Conservation (phyloP, 345 rosid genomes). For the Triadica sebifera region DNA sequence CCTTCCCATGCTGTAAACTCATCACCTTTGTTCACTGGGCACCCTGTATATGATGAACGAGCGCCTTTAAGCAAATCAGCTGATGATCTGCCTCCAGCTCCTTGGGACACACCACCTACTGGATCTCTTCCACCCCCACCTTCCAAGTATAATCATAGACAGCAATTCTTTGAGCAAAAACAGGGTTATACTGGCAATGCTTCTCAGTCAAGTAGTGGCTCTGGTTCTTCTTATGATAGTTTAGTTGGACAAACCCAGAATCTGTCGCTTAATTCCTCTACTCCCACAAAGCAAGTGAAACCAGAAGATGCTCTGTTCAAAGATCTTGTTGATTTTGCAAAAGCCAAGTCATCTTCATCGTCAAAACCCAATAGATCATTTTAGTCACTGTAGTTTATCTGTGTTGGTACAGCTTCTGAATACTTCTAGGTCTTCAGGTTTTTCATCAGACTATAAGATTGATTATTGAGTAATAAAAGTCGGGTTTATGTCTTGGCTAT, state of each 20-base stretch:
- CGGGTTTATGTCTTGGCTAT: constrained; percentile 25
- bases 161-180: constrained; percentile 52
- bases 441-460: constrained; percentile 19
- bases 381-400: constrained; percentile 29
- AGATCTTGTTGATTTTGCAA: constrained; percentile 86
- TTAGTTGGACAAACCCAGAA: constrained; percentile 61
- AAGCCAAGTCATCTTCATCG: constrained; percentile 72
- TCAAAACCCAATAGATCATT: constrained; percentile 70
- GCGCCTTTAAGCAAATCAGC: constrained; percentile 38
- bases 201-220: constrained; percentile 45
- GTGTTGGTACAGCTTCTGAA: constrained; percentile 33
- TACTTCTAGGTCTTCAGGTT: constrained; percentile 26
- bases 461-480: constrained; percentile 23
- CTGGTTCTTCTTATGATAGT: constrained; percentile 53
- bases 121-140: constrained; percentile 75
- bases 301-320: constrained; percentile 87
- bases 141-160: constrained; percentile 65
- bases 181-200: constrained; percentile 15
- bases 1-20: constrained; percentile 7
- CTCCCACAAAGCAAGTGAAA: constrained; percentile 55
- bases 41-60: constrained; percentile 59
- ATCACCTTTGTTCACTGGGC: constrained; percentile 32
- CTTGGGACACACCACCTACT: constrained; percentile 56
- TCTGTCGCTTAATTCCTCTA: constrained; percentile 56
- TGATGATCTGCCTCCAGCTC: constrained; percentile 69